Conservation (phyloP, 495 filamentous ascomycete genomes). For the Lichenothelia convexa region DNA sequence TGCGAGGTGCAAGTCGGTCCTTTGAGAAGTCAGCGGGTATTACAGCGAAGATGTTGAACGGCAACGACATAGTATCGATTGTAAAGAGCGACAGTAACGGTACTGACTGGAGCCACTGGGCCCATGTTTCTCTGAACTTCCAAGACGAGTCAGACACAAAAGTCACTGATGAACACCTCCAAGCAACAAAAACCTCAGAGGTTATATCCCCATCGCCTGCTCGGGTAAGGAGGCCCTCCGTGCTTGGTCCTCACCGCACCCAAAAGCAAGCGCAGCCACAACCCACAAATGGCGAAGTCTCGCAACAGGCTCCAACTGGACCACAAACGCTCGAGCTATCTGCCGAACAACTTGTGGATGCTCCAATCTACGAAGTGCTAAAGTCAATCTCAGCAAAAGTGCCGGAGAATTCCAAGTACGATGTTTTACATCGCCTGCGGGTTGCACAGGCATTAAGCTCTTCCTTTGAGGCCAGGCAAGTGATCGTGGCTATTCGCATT, state of each 20-base stretch:
- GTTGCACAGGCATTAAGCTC: constrained; percentile 56
- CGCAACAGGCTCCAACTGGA: constrained; percentile 5
- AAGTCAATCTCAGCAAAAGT: constrained; percentile 42
- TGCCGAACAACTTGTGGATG: constrained; percentile 38
- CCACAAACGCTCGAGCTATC: constrained; percentile 53
- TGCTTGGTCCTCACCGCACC: constrained; percentile 14
- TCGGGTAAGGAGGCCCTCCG: constrained; percentile 25
- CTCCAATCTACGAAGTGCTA: constrained; percentile 49
- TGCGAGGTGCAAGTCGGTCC: constrained; percentile 25
- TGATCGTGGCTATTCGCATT: constrained; percentile 62
- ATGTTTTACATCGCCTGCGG: constrained; percentile 67
- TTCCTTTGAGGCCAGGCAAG: constrained; percentile 46
- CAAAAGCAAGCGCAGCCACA: constrained; percentile 25
- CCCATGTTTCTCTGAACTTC: constrained; percentile 43
- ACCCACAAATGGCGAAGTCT: constrained; percentile 35
- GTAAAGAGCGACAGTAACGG: constrained; percentile 31
- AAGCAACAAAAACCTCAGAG: too few species aligned
- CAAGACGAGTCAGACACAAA: constrained; percentile 26
- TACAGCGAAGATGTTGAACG: too few species aligned
- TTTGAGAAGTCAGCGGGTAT: too few species aligned
- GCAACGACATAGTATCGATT: constrained; percentile 61
- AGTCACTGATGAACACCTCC: neutral
- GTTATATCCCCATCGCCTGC: constrained; percentile 30
- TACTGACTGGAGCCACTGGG: constrained; percentile 46
- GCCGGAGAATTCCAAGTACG: constrained; percentile 58